Evolutionary conservation across 1,284 basidiomycete genomes (phyloP), one percentile per base, ranked within the genome.

Genomic region (Ustilago bromivora): DNA sequence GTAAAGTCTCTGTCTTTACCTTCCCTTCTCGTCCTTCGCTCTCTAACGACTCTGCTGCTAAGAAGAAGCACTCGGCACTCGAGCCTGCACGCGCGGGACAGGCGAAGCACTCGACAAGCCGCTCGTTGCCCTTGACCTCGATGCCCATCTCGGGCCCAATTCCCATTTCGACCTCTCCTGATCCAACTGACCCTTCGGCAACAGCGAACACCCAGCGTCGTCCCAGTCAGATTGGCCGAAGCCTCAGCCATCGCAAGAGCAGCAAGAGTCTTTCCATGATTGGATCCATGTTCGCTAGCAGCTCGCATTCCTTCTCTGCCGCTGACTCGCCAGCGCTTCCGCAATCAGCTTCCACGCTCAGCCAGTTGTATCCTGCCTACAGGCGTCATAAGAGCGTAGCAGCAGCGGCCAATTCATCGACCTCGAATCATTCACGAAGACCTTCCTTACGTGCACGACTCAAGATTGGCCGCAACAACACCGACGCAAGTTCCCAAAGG

Each of bases 261-360:
- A 76, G 69, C 69, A 69, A 54, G 58, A 76, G 74, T n/a, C 55
- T 76, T 12, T 71, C 74, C 7, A 64, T 71, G 61, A 49, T 76
- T 28, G 64, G 67, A 4, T 56, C 40, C 35, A 56, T 76, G 52
- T 67, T 71, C 43, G 67, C 61, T 38, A 47, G 15, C 34, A 49
- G 23, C 40, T 47, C 52, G 3, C 59, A 55, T 12, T 6, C 40
- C 12, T 36, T 51, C 35, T 7, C 51, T 6, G 38, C 31, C 8
- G 23, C 52, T 23, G 17, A 49, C 7, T 68, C 62, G 1, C 66
- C 71, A 38, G 61, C 66, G 3, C 66, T 68, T 19, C 62, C 71
- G n/a, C 43, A 60, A 31, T 19, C 61, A 0, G 55, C 71, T 12
- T 43, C 61, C 17, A 36, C 52, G 10, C 56, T 66, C 43, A 52